Percentiles rank a stretch among this genome's conserved stretches.
Evolutionary conservation across 176 grass and related monocot species (phyloP).

Genomic region (Poa annua): DNA sequence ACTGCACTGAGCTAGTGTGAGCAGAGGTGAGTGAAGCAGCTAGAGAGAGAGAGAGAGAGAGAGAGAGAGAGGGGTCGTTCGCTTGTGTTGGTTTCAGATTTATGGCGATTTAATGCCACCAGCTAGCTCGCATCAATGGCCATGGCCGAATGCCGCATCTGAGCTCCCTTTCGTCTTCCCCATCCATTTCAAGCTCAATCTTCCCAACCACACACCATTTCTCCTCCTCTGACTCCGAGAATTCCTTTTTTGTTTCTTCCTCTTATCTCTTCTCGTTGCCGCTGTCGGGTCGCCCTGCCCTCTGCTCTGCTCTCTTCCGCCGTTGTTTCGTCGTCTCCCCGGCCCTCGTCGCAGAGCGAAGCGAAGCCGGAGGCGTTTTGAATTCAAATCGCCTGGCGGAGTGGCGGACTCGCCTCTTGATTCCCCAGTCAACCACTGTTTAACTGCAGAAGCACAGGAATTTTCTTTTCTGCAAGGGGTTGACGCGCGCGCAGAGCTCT

Average conservation of each 20-base stretch:
- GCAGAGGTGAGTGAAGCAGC: not conserved
- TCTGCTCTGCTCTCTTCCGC: not conserved
- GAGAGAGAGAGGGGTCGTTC: constrained; percentile 2
- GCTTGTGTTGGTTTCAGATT: constrained; percentile 58
- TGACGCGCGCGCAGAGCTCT: constrained; percentile 10
- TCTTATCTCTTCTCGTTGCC: not conserved
- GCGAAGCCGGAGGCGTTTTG: not conserved
- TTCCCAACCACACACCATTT: not conserved
- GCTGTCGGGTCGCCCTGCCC: not conserved
- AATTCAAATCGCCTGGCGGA: not conserved
- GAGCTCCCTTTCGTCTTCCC: not conserved
- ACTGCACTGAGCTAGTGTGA: constrained; percentile 38
- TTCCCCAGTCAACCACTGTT: too few relatives aligned
- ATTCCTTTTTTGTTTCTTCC: not conserved
- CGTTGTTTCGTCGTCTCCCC: not conserved
- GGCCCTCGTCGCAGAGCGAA: not conserved
- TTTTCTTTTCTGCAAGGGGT: not conserved
- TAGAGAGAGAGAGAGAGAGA: not conserved
- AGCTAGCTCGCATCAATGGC: constrained; percentile 28
- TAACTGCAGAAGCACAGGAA: too few relatives aligned
- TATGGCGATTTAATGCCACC: constrained; percentile 72
- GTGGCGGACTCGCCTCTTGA: not conserved
- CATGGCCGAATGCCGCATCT: not conserved
- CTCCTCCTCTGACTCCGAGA: not conserved
- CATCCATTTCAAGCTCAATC: not conserved